A percentile compares a stretch with the other conserved stretches of the same genome.
phyloP scores from a whole-genome alignment of 2,329 filamentous ascomycete species.

The Blastomyces silverae region DNA sequence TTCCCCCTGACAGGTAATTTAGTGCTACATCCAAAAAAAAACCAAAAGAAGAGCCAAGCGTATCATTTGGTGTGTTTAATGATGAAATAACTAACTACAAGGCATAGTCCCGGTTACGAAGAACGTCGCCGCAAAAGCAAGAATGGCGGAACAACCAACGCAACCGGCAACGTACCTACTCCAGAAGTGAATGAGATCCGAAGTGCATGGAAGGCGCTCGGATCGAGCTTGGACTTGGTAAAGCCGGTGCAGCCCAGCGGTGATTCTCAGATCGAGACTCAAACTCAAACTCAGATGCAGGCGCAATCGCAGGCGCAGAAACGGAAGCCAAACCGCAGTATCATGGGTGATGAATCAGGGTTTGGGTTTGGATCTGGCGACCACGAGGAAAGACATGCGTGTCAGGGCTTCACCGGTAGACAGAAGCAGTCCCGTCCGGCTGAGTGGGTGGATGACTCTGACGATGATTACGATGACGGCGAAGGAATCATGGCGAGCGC shows the following conservation, averaged over 20 bases:
- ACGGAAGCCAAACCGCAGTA: background rate
- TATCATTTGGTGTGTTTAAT: background rate
- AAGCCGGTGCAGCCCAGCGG: background rate
- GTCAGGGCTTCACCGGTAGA: background rate
- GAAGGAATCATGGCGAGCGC: background rate
- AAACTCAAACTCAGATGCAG: background rate
- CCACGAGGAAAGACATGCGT: background rate
- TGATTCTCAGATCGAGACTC: background rate
- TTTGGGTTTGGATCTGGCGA: background rate
- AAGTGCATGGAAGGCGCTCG: background rate
- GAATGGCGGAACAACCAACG: background rate
- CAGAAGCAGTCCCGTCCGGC: background rate
- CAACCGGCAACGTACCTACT: background rate
- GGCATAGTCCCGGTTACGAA: background rate
- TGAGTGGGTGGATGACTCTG: background rate
- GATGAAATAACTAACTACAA: background rate
- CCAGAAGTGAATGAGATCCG: conserved; percentile 8
- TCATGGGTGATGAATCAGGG: background rate
- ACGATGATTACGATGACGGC: background rate
- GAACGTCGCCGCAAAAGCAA: background rate
- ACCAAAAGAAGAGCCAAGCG: background rate
- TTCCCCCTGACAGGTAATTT: background rate
- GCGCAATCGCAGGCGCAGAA: background rate
- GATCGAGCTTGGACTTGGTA: background rate
- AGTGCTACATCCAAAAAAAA: background rate